A percentile compares a stretch with the other conserved stretches of the same genome.
These are phyloP conservation scores for Xylariaceae sp. DNA, from an alignment of 2,329 filamentous ascomycete genomes.

Conservation along the genomic window DNA sequence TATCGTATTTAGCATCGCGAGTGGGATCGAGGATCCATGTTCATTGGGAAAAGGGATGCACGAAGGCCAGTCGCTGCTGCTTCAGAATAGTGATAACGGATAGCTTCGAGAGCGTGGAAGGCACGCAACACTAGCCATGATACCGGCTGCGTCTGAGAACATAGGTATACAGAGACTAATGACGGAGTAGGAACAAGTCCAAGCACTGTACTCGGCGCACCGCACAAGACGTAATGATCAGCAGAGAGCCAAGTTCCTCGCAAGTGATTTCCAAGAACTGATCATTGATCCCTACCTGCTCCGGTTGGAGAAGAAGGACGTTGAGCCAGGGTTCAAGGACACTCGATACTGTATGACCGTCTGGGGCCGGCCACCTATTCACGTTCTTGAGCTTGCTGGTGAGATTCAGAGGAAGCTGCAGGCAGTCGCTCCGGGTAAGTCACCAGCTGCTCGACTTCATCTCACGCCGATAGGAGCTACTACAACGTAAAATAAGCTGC, in stretches of 20 bases:
- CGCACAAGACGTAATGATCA: constrained; percentile 70
- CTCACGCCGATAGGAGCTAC: background rate
- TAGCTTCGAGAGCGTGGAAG: no score
- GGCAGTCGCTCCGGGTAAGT: constrained; percentile 65
- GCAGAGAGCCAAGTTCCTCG: constrained; percentile 70
- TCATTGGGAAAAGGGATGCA: background rate
- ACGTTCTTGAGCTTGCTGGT: constrained; percentile 63
- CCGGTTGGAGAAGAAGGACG: constrained; percentile 58
- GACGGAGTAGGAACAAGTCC: constrained; percentile 44
- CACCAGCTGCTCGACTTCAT: background rate
- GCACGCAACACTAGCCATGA: no score
- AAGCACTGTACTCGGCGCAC: constrained; percentile 69
- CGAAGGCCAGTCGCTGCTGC: no score
- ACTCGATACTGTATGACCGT: constrained; percentile 78
- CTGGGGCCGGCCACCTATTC: constrained; percentile 77
- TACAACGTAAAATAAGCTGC: background rate
- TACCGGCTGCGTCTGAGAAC: no score
- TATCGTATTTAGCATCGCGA: no score
- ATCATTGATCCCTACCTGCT: constrained; percentile 72
- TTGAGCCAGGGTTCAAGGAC: constrained; percentile 69
- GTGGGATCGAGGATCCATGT: no score
- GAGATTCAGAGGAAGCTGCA: constrained; percentile 65
- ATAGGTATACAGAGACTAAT: no score
- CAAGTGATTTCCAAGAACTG: constrained; percentile 63
- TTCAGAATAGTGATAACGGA: no score